Evolutionary conservation across 2,329 filamentous ascomycete species (phyloP), one percentile per base, ranked within the genome.

Genomic region (Emmonsia crescens): DNA sequence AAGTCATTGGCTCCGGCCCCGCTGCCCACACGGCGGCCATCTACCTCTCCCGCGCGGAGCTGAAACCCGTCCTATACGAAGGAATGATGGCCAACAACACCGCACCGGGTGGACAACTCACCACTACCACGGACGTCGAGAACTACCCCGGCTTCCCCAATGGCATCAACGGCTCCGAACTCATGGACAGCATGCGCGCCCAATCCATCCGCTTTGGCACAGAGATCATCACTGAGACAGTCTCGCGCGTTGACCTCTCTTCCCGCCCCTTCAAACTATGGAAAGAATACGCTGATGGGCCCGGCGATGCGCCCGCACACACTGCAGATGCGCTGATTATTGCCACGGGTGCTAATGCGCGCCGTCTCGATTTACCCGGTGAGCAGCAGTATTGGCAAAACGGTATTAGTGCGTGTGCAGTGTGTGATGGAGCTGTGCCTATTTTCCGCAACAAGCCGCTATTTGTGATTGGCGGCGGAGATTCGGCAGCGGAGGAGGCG

Each of bases 381-480:
- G 94, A 99, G 80, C 89, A 96, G 61, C 89, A 87, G 75, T 99
- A 91, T 84, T 99, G 95, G 95, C 92, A 96, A 75, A 94, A 89
- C 75, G 94, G 94, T 68, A 91, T 99, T 73, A 94, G 89, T 59
- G 94, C 94, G 57, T 99, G 94, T 77, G 94, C 94, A 40, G 94
- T 99, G 57, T 99, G 94, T 78, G 94, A 99, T 73, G 94, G 94
- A 66, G 94, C 92, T 57, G 88, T 97, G 55, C 94, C 94, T 64
- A 96, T 99, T 76, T 99, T 96, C 86, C 85, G 93, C 69, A 91
- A 96, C 77, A 96, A 96, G 83, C 93, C 89, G 9, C 82, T 99
- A 61, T 90, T 93, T 48, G 94, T 99, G 57, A 96, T 99, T 66
- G 94, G 94, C 66, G 95, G 94, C 66, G 94, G 94, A 71, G 94